Conservation (phyloP, 345 rosid genomes). For the Rhizophora mangle region DNA sequence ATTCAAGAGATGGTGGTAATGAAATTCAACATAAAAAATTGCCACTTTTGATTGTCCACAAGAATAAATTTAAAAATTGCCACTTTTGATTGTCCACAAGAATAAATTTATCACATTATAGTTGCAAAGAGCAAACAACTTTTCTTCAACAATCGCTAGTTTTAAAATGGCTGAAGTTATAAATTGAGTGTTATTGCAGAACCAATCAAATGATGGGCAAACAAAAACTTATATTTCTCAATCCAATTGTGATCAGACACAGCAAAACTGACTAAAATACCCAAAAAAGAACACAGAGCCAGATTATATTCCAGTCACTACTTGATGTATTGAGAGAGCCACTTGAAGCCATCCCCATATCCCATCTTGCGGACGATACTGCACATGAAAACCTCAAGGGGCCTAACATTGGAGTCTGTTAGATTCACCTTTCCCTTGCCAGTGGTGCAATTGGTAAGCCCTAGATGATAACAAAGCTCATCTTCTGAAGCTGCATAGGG, state of each 20-base stretch:
- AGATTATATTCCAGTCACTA: slow-evolving; percentile 22
- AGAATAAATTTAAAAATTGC: background rate
- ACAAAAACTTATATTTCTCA: slow-evolving; percentile 19
- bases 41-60: background rate
- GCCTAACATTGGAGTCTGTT: slow-evolving; percentile 36
- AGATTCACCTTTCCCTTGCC: slow-evolving; percentile 57
- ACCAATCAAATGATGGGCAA: slow-evolving; percentile 9
- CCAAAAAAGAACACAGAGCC: slow-evolving; percentile 18
- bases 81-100: background rate
- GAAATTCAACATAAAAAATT: background rate
- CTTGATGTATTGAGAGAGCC: slow-evolving; percentile 65
- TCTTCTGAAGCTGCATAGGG: slow-evolving; percentile 56
- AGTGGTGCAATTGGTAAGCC: slow-evolving; percentile 49
- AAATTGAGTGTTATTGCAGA: slow-evolving; percentile 6
- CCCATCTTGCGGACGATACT: slow-evolving; percentile 64
- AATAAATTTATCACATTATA: background rate
- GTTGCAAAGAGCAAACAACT: background rate
- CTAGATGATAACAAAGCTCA: slow-evolving; percentile 49
- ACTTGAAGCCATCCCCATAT: slow-evolving; percentile 61
- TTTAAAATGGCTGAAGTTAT: slow-evolving; percentile 8
- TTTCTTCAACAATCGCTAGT: slow-evolving; percentile 14
- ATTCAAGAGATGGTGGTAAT: no score
- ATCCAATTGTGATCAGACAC: slow-evolving; percentile 15
- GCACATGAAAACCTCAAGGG: slow-evolving; percentile 64
- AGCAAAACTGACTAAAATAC: slow-evolving; percentile 14